These are phyloP conservation scores for Marasmius tenuissimus DNA, from an alignment of 1,284 basidiomycete genomes.

Conservation along the genomic window DNA sequence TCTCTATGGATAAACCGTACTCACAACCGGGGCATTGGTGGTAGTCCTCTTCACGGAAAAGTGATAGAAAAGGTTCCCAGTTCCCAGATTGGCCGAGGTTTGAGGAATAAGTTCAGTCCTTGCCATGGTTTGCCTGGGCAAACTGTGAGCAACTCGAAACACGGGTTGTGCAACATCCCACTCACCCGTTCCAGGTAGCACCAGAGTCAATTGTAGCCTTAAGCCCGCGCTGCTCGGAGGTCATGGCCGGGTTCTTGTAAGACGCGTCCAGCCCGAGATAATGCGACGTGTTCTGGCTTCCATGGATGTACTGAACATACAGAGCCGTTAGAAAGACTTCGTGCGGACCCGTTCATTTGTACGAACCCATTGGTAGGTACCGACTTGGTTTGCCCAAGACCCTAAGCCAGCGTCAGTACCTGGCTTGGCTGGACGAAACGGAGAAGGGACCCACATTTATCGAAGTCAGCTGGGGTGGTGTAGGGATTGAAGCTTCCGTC, in stretches of 20 bases:
- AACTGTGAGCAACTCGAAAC: neutral
- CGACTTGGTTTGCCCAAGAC: constrained; percentile 59
- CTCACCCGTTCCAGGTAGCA: constrained; percentile 53
- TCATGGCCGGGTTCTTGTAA: constrained; percentile 64
- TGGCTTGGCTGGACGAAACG: neutral
- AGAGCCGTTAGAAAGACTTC: neutral
- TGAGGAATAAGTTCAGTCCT: constrained; percentile 59
- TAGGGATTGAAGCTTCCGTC: constrained; percentile 54
- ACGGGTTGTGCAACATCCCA: constrained; percentile 16
- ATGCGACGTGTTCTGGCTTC: constrained; percentile 47
- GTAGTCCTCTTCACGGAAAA: constrained; percentile 53
- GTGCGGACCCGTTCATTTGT: neutral
- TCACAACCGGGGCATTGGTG: constrained; percentile 54
- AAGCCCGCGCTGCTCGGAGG: constrained; percentile 52
- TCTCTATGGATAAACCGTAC: constrained; percentile 14
- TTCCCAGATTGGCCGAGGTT: constrained; percentile 55
- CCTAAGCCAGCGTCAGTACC: constrained; percentile 31
- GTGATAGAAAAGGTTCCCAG: constrained; percentile 65
- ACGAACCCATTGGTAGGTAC: constrained; percentile 57
- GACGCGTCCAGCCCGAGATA: constrained; percentile 53
- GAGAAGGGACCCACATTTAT: constrained; percentile 42
- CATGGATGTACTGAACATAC: constrained; percentile 57
- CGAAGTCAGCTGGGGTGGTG: constrained; percentile 47
- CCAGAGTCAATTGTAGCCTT: constrained; percentile 55
- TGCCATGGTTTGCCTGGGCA: constrained; percentile 26